A percentile compares a stretch with the other conserved stretches of the same genome.
phyloP scores from a whole-genome alignment of 1,284 basidiomycete genomes.

The Termitomyces sp. region DNA sequence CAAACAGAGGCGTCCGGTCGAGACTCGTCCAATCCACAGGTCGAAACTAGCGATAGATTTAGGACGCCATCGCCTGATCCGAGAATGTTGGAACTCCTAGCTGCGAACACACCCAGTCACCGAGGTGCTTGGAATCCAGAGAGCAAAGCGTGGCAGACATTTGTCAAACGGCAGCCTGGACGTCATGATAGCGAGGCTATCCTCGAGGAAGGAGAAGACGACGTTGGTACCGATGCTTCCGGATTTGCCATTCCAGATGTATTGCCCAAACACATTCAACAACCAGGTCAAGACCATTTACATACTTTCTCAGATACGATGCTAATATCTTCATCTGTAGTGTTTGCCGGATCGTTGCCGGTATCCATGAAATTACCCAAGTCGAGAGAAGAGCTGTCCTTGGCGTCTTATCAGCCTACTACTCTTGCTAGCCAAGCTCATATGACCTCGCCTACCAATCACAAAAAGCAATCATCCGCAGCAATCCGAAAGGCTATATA shows the following conservation, averaged over 20 bases:
- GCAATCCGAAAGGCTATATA: constrained; percentile 56
- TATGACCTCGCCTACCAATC: constrained; percentile 21
- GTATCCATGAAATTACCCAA: constrained; percentile 47
- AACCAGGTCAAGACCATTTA: constrained; percentile 3
- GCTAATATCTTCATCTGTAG: neutral
- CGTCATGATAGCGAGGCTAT: constrained; percentile 33
- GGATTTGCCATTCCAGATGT: constrained; percentile 14
- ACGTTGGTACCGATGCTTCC: constrained; percentile 18
- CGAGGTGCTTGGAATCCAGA: constrained; percentile 62
- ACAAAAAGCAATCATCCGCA: constrained; percentile 33
- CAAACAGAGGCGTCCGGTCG: neutral
- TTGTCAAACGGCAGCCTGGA: constrained; percentile 41
- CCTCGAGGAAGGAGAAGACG: constrained; percentile 40
- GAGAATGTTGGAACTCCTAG: constrained; percentile 56
- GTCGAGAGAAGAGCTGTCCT: constrained; percentile 32
- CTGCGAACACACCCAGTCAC: constrained; percentile 65
- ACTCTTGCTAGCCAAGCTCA: constrained; percentile 34
- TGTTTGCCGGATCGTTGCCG: constrained; percentile 53
- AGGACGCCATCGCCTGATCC: constrained; percentile 37
- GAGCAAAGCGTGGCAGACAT: constrained; percentile 59
- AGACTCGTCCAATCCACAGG: neutral
- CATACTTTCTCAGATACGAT: neutral
- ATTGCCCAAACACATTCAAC: constrained; percentile 6
- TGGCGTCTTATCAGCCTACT: constrained; percentile 54
- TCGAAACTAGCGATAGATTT: constrained; percentile 1